Conservation (phyloP, 345 rosid genomes). For the Camelina laxa region DNA sequence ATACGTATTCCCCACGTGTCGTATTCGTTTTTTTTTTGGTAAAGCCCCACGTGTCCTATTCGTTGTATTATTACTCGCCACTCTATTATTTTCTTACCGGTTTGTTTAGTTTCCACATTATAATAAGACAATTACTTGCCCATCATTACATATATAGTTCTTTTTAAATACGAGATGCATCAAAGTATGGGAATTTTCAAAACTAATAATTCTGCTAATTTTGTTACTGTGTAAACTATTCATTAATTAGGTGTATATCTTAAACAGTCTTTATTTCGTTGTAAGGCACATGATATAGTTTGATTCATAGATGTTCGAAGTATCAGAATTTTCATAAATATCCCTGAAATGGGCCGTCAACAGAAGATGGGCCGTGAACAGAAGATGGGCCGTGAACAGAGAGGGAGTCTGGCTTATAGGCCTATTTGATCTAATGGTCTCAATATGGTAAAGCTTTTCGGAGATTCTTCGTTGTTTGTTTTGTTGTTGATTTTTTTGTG, state of each 20-base stretch:
- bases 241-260: too few species aligned
- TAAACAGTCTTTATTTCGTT: too few species aligned
- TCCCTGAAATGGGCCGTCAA: too few species aligned
- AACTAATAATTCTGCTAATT: too few species aligned
- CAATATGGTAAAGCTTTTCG: not conserved
- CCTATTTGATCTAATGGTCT: too few species aligned
- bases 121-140: not conserved
- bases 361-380: not conserved
- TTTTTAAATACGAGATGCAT: too few species aligned
- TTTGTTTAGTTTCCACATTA: not conserved
- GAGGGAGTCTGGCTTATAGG: not conserved
- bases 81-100: not conserved
- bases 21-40: constrained; percentile 16
- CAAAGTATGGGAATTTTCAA: not conserved
- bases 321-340: too few species aligned
- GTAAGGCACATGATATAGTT: too few species aligned
- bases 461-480: not conserved
- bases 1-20: constrained; percentile 41
- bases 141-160: not conserved
- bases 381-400: not conserved
- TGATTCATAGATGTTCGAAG: too few species aligned
- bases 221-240: too few species aligned
- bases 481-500: not conserved
- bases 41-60: not conserved
- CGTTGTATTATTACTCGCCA: not conserved